Conservation (phyloP, 352 stramenopile genomes). For the Plasmopara viticola region DNA sequence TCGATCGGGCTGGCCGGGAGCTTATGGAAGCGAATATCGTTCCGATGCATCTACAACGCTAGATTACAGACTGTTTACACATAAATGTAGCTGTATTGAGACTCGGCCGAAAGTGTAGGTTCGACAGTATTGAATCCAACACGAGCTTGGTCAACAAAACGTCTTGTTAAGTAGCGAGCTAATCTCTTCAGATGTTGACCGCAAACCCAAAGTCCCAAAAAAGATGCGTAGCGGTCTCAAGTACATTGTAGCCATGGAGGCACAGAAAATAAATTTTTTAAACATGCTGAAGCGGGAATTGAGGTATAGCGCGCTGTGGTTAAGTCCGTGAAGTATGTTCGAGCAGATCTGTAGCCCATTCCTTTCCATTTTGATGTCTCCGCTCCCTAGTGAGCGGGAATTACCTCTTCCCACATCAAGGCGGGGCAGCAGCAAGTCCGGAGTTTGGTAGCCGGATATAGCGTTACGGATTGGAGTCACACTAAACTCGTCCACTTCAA, state of each 20-base stretch:
- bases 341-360: not conserved
- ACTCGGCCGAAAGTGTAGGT: not conserved
- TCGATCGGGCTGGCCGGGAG: not conserved
- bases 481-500: not conserved
- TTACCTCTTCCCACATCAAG: not conserved
- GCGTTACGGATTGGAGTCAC: not conserved
- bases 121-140: not conserved
- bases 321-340: not conserved
- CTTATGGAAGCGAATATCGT: not conserved
- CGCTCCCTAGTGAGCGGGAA: not conserved
- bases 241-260: not conserved
- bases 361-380: not conserved
- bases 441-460: not conserved
- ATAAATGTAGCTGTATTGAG: not conserved
- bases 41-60: not conserved
- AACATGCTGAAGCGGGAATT: not conserved
- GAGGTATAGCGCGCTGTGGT: not conserved
- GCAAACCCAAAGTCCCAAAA: not conserved
- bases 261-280: not conserved
- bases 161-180: not conserved
- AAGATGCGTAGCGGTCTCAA: not conserved
- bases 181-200: not conserved
- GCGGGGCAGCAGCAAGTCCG: not conserved
- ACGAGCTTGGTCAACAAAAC: not conserved
- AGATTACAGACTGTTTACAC: not conserved